Percentiles rank a stretch among this genome's conserved stretches.
Evolutionary conservation across 495 filamentous ascomycete species (phyloP).

Genomic region (Diplogelasinospora grovesii): DNA sequence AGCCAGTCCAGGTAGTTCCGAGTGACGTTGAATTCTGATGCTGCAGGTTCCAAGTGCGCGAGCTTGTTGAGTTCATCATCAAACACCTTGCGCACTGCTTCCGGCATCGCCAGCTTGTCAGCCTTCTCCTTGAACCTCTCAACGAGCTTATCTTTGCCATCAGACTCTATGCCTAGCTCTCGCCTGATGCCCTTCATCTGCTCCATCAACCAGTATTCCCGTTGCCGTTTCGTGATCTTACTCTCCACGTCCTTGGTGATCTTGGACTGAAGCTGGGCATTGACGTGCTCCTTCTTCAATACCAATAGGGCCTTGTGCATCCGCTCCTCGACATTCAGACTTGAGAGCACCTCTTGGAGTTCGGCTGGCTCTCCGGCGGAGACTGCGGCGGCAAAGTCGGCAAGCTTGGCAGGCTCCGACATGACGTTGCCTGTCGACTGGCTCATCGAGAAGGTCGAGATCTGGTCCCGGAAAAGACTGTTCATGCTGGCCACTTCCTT

Average conservation of each 20-base stretch:
- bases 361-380: slow-evolving; percentile 84
- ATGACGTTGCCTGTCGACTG: slow-evolving; percentile 91
- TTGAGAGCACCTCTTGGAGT: slow-evolving; percentile 88
- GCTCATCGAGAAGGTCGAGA: slow-evolving; percentile 92
- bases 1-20: slow-evolving; percentile 98
- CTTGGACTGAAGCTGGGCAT: slow-evolving; percentile 92
- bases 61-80: slow-evolving; percentile 98
- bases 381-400: slow-evolving; percentile 95
- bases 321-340: slow-evolving; percentile 81
- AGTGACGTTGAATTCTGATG: slow-evolving; percentile 99
- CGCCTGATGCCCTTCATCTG: slow-evolving; percentile 99
- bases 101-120: slow-evolving; percentile 90
- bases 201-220: slow-evolving; percentile 98
- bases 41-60: slow-evolving; percentile 86
- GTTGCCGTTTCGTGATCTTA: slow-evolving; percentile 95
- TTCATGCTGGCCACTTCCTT: slow-evolving; percentile 93
- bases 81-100: slow-evolving; percentile 92
- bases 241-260: slow-evolving; percentile 97
- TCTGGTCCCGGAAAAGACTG: slow-evolving; percentile 93
- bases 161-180: slow-evolving; percentile 92
- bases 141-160: slow-evolving; percentile 95
- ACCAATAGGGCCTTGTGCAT: slow-evolving; percentile 84
- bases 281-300: slow-evolving; percentile 96
- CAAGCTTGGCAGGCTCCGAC: slow-evolving; percentile 87
- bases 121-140: slow-evolving; percentile 97